Evolutionary conservation across 1,139 yeast genomes (phyloP).

Genomic region (Scheffersomyces stambukii): DNA sequence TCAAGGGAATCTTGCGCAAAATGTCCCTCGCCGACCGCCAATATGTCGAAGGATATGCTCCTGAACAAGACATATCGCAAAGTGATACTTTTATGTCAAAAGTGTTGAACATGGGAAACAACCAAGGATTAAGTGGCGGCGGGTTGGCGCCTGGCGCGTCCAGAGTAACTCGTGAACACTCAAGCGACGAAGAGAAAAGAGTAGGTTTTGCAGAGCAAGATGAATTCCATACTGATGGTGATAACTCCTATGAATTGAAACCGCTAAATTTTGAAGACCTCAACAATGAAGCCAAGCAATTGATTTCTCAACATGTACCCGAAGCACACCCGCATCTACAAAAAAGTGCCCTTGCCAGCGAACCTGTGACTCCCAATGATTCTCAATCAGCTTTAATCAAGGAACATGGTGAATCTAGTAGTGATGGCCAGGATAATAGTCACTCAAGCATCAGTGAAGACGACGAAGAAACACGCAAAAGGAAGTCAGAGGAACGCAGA

Average conservation of each 20-base stretch:
- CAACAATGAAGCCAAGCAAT: constrained; percentile 38
- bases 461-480: constrained; percentile 1
- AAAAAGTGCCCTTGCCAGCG: constrained; percentile 4
- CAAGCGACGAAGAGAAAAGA: constrained; percentile 17
- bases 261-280: constrained; percentile 31
- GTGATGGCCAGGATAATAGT: not conserved
- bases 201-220: constrained; percentile 12
- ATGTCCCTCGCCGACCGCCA: constrained; percentile 33
- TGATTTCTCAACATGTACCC: constrained; percentile 36
- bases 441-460: not conserved
- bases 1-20: constrained; percentile 31
- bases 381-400: too few relatives aligned
- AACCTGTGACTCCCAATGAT: constrained; percentile 13
- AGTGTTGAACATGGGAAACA: constrained; percentile 24
- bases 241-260: constrained; percentile 35
- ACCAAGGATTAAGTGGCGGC: constrained; percentile 34
- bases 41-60: constrained; percentile 12
- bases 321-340: constrained; percentile 10
- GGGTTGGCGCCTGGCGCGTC: constrained; percentile 44
- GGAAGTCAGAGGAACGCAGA: constrained; percentile 3
- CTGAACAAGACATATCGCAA: constrained; percentile 16
- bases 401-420: not conserved
- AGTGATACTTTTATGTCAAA: constrained; percentile 41
- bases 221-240: constrained; percentile 9
- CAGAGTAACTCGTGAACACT: constrained; percentile 15